Evolutionary conservation across 2,329 filamentous ascomycete genomes (phyloP), one percentile per base, ranked within the genome.

Genomic region (Chaetothyriales sp.): DNA sequence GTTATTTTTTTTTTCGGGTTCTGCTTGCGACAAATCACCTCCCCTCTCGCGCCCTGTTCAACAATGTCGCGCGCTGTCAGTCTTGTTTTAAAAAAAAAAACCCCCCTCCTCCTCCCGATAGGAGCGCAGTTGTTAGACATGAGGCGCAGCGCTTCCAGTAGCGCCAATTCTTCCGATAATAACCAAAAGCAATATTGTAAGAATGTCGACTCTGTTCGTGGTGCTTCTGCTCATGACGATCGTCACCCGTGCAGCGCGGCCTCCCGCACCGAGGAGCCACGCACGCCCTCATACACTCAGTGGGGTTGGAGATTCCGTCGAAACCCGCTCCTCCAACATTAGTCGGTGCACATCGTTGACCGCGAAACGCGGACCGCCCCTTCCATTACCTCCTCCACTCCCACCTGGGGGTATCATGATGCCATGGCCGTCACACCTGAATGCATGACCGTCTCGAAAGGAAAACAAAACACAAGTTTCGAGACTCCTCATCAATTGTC

Each of bases 401-500:
- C 58, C 58, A 60, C 58, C 58, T 55, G 33, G 57, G 57, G 58
- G 58, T 60, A 60, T 60, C 56, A 47, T 56, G 53, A 43, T 18
- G 22, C 15, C n/a, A 46, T 49, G 19, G 33, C 13, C 33, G 33
- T 40, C 33, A 40, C 33, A 40, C 33, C 33, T 40, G 33, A 40
- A 40, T 40, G 33, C 33, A 40, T 40, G 33, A 40, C 33, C 33
- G 33, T 40, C 33, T 40, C 33, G 33, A 40, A 5, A n/a, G n/a
- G n/a, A n/a, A n/a, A n/a, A n/a, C n/a, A n/a, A 15, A 40, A 40
- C 3, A 40, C 33, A 40, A 40, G 33, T 5, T 15, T 40, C 33
- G 33, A 40, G 33, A 40, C 33, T 40, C 33, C 33, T 40, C 33
- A 40, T 40, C 33, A 40, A 40, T 13, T 15, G 33, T 40, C 33